phyloP scores from a whole-genome alignment of 2,329 filamentous ascomycete genomes.

The Epichloe sylvatica region DNA sequence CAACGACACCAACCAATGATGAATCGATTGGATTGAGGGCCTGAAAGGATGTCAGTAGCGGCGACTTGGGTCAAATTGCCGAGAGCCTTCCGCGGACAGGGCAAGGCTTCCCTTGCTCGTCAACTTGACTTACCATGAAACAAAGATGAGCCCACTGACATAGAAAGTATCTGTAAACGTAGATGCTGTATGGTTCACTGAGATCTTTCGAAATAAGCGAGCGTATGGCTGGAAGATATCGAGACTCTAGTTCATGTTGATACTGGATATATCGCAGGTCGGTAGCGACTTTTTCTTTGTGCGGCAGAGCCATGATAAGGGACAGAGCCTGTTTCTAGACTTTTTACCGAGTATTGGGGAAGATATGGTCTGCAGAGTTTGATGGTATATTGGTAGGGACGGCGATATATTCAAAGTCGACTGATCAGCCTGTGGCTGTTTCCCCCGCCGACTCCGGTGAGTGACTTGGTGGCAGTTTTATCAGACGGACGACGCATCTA shows the following conservation, averaged over 20 bases:
- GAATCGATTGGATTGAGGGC: slow-evolving; percentile 45
- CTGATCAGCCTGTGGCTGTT: background rate
- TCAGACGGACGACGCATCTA: background rate
- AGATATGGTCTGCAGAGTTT: background rate
- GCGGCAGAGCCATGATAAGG: slow-evolving; percentile 20
- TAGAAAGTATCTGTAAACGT: slow-evolving; percentile 95
- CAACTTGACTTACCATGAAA: slow-evolving; percentile 55
- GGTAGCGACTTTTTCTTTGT: slow-evolving; percentile 23
- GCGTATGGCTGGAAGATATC: slow-evolving; percentile 72
- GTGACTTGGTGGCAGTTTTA: too few relatives aligned
- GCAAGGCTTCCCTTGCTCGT: background rate
- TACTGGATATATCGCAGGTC: slow-evolving; percentile 49
- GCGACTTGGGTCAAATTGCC: background rate
- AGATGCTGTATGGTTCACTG: slow-evolving; percentile 97
- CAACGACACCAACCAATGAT: slow-evolving; percentile 72
- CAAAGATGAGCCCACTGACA: slow-evolving; percentile 98
- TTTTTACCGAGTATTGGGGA: background rate
- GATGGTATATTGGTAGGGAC: background rate
- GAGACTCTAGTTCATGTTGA: slow-evolving; percentile 43
- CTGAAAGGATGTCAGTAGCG: slow-evolving; percentile 21
- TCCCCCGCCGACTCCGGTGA: too few relatives aligned
- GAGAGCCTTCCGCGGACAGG: background rate
- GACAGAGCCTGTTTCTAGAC: background rate
- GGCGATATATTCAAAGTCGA: background rate
- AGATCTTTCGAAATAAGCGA: slow-evolving; percentile 90